Conservation (phyloP, 1,139 yeast species). For the Pichia sp. region DNA sequence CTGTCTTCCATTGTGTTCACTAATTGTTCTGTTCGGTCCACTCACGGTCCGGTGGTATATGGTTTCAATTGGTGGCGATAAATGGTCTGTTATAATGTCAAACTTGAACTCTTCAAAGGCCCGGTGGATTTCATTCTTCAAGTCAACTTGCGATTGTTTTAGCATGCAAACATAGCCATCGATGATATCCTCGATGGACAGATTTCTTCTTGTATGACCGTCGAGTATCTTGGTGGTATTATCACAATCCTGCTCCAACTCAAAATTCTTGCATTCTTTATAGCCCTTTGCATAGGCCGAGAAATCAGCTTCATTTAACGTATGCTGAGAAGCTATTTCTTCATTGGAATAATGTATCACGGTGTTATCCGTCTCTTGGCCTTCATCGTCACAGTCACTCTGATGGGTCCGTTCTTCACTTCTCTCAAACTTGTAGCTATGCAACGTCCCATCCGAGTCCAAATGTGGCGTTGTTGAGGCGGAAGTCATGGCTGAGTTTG, state of each 20-base stretch:
- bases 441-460: not conserved
- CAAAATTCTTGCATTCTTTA: not conserved
- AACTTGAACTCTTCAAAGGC: conserved; percentile 28
- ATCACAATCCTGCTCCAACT: not conserved
- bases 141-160: not conserved
- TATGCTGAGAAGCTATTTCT: not conserved
- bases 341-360: conserved; percentile 8
- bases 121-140: conserved; percentile 9
- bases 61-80: conserved; percentile 5
- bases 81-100: conserved; percentile 25
- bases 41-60: not conserved
- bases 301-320: not conserved
- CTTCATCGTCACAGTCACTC: not conserved
- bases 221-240: conserved; percentile 1
- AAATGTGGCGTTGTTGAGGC: conserved; percentile 6
- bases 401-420: not conserved
- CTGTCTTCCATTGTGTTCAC: not conserved
- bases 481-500: conserved; percentile 2
- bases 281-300: not conserved
- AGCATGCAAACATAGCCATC: conserved; percentile 2
- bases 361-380: conserved; percentile 10
- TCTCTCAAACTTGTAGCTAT: not conserved
- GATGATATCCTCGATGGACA: not conserved
- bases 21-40: not conserved
- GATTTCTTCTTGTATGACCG: not conserved